Conservation (phyloP, 768 basidiomycete genomes). For the Kwoniella newhampshirensis region DNA sequence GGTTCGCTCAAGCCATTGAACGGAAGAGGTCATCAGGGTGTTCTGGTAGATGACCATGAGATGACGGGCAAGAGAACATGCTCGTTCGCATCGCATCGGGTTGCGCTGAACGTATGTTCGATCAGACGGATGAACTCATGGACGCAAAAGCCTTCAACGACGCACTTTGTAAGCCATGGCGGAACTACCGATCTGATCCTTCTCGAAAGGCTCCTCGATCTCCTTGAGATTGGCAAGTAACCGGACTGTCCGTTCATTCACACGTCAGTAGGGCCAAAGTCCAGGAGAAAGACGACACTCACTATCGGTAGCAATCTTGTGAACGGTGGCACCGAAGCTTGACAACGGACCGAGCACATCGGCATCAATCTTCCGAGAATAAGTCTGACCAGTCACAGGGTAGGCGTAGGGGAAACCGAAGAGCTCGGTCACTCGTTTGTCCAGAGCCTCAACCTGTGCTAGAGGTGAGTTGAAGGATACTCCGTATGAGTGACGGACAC, state of each 20-base stretch:
- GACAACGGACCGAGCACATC: conserved; percentile 89
- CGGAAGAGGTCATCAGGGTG: conserved; percentile 86
- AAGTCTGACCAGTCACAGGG: conserved; percentile 97
- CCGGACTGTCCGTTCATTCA: conserved; percentile 58
- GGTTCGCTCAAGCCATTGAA: conserved; percentile 98
- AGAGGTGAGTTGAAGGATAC: not conserved
- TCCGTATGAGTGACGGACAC: not conserved
- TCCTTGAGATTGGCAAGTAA: conserved; percentile 96
- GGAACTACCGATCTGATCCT: conserved; percentile 88
- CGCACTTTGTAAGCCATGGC: conserved; percentile 92
- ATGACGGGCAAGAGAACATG: conserved; percentile 93
- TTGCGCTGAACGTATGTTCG: conserved; percentile 64
- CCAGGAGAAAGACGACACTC: too few species aligned
- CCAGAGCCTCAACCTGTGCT: conserved; percentile 77
- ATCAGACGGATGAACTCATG: too few species aligned
- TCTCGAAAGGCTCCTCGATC: conserved; percentile 98
- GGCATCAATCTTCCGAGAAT: conserved; percentile 94
- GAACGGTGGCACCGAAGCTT: conserved; percentile 85
- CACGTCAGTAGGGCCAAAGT: not conserved
- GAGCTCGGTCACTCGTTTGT: conserved; percentile 81
- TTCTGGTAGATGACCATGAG: conserved; percentile 95
- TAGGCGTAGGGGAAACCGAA: conserved; percentile 92
- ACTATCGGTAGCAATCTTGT: conserved; percentile 93
- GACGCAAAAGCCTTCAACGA: too few species aligned
- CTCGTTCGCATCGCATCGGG: conserved; percentile 97